Evolutionary conservation across 2,329 filamentous ascomycete species (phyloP).

Genomic region (Phyllachora maydis): DNA sequence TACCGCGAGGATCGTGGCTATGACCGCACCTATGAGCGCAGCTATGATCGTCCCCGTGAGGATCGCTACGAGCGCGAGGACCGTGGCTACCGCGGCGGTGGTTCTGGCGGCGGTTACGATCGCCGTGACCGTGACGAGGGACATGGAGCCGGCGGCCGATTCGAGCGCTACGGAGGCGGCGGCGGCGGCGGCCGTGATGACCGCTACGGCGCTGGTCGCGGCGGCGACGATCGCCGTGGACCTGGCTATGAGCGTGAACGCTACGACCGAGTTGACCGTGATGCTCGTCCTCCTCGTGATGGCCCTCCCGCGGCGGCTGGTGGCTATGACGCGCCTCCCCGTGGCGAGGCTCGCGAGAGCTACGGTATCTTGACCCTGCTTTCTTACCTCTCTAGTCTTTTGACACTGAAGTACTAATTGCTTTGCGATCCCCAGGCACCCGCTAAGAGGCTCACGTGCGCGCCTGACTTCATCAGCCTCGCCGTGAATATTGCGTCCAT

Average conservation of each 20-base stretch:
- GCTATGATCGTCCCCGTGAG: slow-evolving; percentile 9
- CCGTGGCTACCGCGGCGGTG: slow-evolving; percentile 12
- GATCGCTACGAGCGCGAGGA: slow-evolving; percentile 22
- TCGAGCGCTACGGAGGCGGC: slow-evolving; percentile 17
- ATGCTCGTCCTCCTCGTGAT: slow-evolving; percentile 10
- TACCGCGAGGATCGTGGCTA: slow-evolving; percentile 20
- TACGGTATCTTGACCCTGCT: slow-evolving; percentile 9
- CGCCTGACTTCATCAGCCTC: slow-evolving; percentile 2
- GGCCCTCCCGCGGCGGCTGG: slow-evolving; percentile 7
- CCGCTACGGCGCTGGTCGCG: slow-evolving; percentile 15
- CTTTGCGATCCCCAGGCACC: slow-evolving; percentile 1
- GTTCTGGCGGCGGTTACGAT: slow-evolving; percentile 19
- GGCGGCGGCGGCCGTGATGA: slow-evolving; percentile 26
- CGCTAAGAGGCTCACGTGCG: slow-evolving; percentile 5
- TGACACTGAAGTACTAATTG: too few species aligned
- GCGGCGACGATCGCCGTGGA: slow-evolving; percentile 18
- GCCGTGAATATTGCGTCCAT: slow-evolving; percentile 8
- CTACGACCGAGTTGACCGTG: slow-evolving; percentile 7
- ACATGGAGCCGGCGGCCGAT: too few species aligned
- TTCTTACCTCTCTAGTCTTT: too few species aligned
- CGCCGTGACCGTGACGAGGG: slow-evolving; percentile 18
- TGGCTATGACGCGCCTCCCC: slow-evolving; percentile 10
- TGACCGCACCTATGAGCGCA: slow-evolving; percentile 17
- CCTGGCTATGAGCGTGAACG: slow-evolving; percentile 2
- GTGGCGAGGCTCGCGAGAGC: slow-evolving; percentile 10